Percentiles rank a stretch among this genome's conserved stretches.
These are phyloP conservation scores for Lablab purpureus DNA, from an alignment of 306 rosid genomes.

Conservation along the genomic window DNA sequence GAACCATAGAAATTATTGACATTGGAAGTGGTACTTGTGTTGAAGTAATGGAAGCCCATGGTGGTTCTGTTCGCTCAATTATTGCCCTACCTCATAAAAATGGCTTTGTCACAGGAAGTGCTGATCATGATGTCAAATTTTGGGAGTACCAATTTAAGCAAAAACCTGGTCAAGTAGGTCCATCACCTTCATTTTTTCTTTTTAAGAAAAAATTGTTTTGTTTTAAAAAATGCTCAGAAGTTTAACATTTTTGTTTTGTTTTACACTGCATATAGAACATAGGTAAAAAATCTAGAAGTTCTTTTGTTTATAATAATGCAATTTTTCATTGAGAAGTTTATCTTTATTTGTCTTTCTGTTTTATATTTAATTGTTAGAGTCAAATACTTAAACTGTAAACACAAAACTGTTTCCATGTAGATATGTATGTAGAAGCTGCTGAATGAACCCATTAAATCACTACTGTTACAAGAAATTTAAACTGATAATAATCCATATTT, in stretches of 20 bases:
- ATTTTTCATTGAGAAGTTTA: conserved; percentile 22
- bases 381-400: background rate
- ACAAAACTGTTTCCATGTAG: conserved; percentile 17
- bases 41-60: conserved; percentile 88
- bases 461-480: background rate
- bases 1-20: conserved; percentile 82
- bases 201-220: background rate
- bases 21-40: conserved; percentile 83
- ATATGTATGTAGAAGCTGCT: background rate
- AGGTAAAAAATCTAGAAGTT: conserved; percentile 17
- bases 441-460: conserved; percentile 11
- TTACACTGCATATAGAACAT: conserved; percentile 24
- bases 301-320: background rate
- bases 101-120: conserved; percentile 93
- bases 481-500: background rate
- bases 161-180: conserved; percentile 78
- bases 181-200: conserved; percentile 29
- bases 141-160: conserved; percentile 85
- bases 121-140: conserved; percentile 90
- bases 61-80: conserved; percentile 77
- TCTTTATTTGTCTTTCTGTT: conserved; percentile 10
- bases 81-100: conserved; percentile 72
- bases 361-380: conserved; percentile 5
- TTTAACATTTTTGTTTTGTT: conserved; percentile 21
- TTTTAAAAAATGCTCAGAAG: background rate